phyloP scores from a whole-genome alignment of 139 green algal genomes.

The Picochlorum sp. region DNA sequence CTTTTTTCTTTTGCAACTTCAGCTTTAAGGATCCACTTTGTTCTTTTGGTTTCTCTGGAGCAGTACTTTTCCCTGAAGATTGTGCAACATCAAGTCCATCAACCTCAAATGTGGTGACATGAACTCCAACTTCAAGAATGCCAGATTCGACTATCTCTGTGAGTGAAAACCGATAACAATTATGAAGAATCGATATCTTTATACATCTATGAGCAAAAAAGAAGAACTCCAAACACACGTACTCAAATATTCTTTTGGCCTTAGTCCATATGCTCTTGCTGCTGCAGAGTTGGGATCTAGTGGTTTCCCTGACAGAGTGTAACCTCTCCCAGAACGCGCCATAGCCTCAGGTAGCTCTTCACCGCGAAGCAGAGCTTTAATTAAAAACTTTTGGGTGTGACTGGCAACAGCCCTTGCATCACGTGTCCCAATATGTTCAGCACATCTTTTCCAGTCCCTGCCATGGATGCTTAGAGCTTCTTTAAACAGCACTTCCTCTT shows the following conservation, averaged over 20 bases:
- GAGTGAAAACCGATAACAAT: too few species aligned
- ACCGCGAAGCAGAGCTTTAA: constrained; percentile 60
- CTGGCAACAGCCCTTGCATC: constrained; percentile 51
- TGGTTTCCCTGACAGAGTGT: constrained; percentile 47
- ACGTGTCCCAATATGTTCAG: constrained; percentile 40
- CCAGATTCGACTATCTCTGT: constrained; percentile 1
- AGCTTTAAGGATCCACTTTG: background rate
- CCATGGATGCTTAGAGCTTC: constrained; percentile 49
- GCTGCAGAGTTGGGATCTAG: constrained; percentile 62
- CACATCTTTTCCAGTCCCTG: constrained; percentile 49
- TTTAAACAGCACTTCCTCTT: constrained; percentile 61
- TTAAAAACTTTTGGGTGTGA: constrained; percentile 71
- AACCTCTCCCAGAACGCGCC: constrained; percentile 8
- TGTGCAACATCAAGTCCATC: background rate
- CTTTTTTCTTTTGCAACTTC: background rate
- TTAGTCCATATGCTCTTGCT: constrained; percentile 65
- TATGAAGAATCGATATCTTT: background rate
- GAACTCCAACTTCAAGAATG: constrained; percentile 11
- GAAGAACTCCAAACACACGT: too few species aligned
- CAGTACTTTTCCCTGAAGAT: background rate
- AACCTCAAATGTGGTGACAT: constrained; percentile 23
- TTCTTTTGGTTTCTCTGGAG: background rate
- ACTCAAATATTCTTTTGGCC: constrained; percentile 37
- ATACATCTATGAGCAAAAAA: background rate
- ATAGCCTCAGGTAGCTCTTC: constrained; percentile 42